These are phyloP conservation scores for Phytophthora constricta DNA, from an alignment of 352 stramenopile genomes.

Conservation along the genomic window DNA sequence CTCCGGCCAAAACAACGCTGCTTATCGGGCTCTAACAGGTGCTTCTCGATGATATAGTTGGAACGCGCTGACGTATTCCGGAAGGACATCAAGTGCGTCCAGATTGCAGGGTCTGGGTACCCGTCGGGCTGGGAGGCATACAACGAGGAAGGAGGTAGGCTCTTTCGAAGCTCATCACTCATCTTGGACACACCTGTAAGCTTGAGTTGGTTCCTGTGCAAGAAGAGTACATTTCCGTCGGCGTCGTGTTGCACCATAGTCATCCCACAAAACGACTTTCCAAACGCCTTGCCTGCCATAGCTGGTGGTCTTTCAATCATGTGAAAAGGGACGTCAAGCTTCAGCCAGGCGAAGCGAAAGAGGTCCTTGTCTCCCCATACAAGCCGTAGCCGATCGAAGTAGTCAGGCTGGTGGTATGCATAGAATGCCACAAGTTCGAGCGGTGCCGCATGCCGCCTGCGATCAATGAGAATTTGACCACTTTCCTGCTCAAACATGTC, in stretches of 20 bases:
- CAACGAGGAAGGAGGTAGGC: neutral
- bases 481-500: slow-evolving; percentile 85
- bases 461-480: too few relatives aligned
- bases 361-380: too few relatives aligned
- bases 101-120: slow-evolving; percentile 24
- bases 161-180: neutral
- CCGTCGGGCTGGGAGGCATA: slow-evolving; percentile 1
- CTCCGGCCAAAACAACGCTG: slow-evolving; percentile 47
- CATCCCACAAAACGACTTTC: slow-evolving; percentile 56
- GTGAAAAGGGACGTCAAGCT: too few relatives aligned
- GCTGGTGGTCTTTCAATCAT: too few relatives aligned
- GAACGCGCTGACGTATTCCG: slow-evolving; percentile 1
- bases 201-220: slow-evolving; percentile 75
- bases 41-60: slow-evolving; percentile 6
- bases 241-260: slow-evolving; percentile 67
- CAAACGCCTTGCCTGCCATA: slow-evolving; percentile 37
- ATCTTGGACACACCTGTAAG: slow-evolving; percentile 38
- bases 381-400: too few relatives aligned
- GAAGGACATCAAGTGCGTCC: slow-evolving; percentile 48
- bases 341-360: too few relatives aligned
- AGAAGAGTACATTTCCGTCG: slow-evolving; percentile 53
- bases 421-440: too few relatives aligned
- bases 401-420: too few relatives aligned
- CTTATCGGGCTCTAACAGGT: slow-evolving; percentile 11
- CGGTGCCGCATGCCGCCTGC: too few relatives aligned